These are phyloP conservation scores for Syzygium malaccense DNA, from an alignment of 441 rosid genomes.

Conservation along the genomic window DNA sequence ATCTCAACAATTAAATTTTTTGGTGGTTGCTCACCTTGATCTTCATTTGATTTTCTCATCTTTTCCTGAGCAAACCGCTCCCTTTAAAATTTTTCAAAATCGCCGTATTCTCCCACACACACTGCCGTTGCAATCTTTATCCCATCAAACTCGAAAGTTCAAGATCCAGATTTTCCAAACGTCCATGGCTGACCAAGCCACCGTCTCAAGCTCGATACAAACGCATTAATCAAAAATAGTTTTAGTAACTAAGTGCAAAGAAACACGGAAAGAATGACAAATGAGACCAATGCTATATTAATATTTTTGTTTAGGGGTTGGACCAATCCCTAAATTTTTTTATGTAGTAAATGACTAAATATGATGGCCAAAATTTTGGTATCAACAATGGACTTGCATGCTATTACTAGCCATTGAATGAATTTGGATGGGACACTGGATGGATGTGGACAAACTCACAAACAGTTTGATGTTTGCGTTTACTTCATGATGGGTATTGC, in stretches of 20 bases:
- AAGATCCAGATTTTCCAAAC: neutral
- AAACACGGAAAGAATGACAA: neutral
- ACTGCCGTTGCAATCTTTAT: neutral
- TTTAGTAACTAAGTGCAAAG: neutral
- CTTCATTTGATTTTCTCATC: too few relatives aligned
- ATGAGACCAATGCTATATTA: neutral
- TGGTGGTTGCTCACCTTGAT: too few relatives aligned
- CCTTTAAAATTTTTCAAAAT: neutral
- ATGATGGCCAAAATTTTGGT: neutral
- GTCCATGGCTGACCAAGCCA: neutral
- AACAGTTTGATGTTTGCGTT: neutral
- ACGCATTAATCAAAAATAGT: neutral
- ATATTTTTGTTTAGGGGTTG: neutral
- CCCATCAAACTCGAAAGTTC: neutral
- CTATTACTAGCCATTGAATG: neutral
- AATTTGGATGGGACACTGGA: neutral
- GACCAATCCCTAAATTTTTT: neutral
- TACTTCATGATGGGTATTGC: neutral
- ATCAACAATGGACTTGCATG: neutral
- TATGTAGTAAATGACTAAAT: neutral
- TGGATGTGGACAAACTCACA: neutral
- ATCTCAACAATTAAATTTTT: neutral
- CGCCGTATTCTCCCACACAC: neutral
- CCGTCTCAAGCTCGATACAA: neutral
- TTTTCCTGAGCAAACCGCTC: neutral